A percentile compares a stretch with the other conserved stretches of the same genome.
phyloP scores from a whole-genome alignment of 176 grass and related monocot genomes.

The Raddia guianensis region DNA sequence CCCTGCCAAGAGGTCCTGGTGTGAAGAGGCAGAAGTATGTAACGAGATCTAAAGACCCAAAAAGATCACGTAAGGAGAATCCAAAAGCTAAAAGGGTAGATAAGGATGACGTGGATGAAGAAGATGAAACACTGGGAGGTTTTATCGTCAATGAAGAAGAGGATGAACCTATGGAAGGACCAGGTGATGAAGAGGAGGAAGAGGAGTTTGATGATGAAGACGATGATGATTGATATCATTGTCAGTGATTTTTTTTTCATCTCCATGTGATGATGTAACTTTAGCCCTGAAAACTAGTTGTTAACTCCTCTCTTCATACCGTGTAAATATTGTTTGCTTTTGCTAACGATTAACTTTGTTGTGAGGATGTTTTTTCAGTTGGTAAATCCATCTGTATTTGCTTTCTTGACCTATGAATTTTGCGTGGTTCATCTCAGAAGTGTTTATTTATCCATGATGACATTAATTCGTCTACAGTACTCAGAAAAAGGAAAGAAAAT shows the following conservation, averaged over 20 bases:
- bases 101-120: background rate
- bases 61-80: constrained; percentile 44
- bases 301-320: background rate
- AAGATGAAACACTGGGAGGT: constrained; percentile 81
- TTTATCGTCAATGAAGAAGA: constrained; percentile 66
- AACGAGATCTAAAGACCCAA: constrained; percentile 56
- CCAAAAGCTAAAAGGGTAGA: constrained; percentile 6
- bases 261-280: constrained; percentile 9
- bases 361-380: background rate
- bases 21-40: constrained; percentile 54
- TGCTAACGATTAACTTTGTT: background rate
- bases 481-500: background rate
- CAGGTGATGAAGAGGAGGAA: constrained; percentile 50
- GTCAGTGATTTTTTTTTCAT: background rate
- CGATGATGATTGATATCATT: constrained; percentile 44
- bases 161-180: constrained; percentile 48
- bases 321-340: constrained; percentile 23
- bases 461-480: background rate
- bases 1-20: constrained; percentile 33
- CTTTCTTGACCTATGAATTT: background rate
- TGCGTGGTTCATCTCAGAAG: background rate
- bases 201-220: constrained; percentile 67
- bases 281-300: constrained; percentile 16
- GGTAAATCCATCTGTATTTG: background rate
- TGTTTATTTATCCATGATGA: background rate